Percentiles rank a stretch among this genome's conserved stretches.
phyloP scores from a whole-genome alignment of 2,329 filamentous ascomycete genomes.

The Xylariaceae sp. region DNA sequence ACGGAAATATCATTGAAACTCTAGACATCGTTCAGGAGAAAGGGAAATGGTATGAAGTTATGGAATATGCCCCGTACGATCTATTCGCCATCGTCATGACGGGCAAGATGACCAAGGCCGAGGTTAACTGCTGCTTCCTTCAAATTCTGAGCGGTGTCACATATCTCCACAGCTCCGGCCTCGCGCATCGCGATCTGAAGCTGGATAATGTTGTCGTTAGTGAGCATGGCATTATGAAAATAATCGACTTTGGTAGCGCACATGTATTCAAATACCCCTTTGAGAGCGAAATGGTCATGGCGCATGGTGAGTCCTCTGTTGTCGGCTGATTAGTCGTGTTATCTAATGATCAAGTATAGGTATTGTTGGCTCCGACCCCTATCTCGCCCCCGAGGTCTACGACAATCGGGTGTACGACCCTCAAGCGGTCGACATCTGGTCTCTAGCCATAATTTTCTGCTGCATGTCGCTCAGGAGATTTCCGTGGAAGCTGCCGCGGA shows the following conservation, averaged over 20 bases:
- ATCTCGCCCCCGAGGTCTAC: constrained; percentile 94
- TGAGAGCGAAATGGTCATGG: constrained; percentile 78
- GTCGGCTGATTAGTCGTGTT: background rate
- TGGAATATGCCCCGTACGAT: constrained; percentile 97
- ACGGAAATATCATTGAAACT: constrained; percentile 97
- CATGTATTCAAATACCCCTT: constrained; percentile 98
- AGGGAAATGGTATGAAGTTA: constrained; percentile 93
- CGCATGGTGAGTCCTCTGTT: constrained; percentile 60
- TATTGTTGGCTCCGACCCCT: constrained; percentile 82
- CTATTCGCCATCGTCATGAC: constrained; percentile 99
- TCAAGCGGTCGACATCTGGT: constrained; percentile 94
- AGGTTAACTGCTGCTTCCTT: constrained; percentile 85
- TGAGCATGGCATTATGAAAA: constrained; percentile 95
- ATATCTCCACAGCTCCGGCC: constrained; percentile 90
- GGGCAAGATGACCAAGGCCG: constrained; percentile 89
- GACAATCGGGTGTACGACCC: constrained; percentile 92
- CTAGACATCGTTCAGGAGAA: constrained; percentile 95
- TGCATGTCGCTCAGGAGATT: constrained; percentile 96
- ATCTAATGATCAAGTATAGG: constrained; percentile 35
- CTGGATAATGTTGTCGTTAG: constrained; percentile 98
- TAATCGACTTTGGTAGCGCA: constrained; percentile 97
- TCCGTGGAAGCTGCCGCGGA: constrained; percentile 91
- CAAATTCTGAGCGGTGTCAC: constrained; percentile 94
- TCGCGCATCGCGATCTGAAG: constrained; percentile 93
- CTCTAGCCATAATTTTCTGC: constrained; percentile 95